Percentiles rank a stretch among this genome's conserved stretches.
These are phyloP conservation scores for Colletotrichum navitas DNA, from an alignment of 2,329 filamentous ascomycete species.

Conservation along the genomic window DNA sequence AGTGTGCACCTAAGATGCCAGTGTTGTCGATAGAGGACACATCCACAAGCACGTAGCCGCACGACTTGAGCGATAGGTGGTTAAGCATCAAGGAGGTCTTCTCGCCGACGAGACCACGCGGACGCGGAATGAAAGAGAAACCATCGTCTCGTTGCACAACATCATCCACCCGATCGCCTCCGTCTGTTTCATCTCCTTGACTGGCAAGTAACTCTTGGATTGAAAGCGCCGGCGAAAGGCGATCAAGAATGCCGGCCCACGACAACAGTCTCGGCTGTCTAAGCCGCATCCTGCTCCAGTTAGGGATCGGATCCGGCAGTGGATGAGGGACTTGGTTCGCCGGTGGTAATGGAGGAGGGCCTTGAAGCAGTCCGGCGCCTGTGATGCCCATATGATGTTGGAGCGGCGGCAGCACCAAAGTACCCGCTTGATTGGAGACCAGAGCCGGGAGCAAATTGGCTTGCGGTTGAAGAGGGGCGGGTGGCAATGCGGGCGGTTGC, in stretches of 20 bases:
- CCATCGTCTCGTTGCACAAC: slow-evolving; percentile 6
- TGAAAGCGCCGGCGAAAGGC: slow-evolving; percentile 55
- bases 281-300: slow-evolving; percentile 30
- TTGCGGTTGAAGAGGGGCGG: slow-evolving; percentile 23
- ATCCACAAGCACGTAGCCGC: slow-evolving; percentile 68
- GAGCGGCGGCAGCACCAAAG: not conserved
- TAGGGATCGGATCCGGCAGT: slow-evolving; percentile 4
- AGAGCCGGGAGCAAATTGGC: not conserved
- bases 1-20: slow-evolving; percentile 48
- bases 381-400: not conserved
- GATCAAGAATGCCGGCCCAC: slow-evolving; percentile 58
- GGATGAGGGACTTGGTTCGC: slow-evolving; percentile 9
- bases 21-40: slow-evolving; percentile 52
- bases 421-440: not conserved
- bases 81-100: slow-evolving; percentile 50
- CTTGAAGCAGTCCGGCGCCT: slow-evolving; percentile 8
- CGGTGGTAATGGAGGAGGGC: slow-evolving; percentile 5
- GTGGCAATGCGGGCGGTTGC: slow-evolving; percentile 30
- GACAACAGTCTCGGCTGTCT: slow-evolving; percentile 50
- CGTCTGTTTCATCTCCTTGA: slow-evolving; percentile 5
- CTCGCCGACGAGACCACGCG: slow-evolving; percentile 45
- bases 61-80: slow-evolving; percentile 68
- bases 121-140: slow-evolving; percentile 45
- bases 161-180: not conserved
- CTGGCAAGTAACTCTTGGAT: slow-evolving; percentile 46